Base-by-base conservation (phyloP, 1,139 yeast genomes). In the Taiozyma sp. region DNA sequence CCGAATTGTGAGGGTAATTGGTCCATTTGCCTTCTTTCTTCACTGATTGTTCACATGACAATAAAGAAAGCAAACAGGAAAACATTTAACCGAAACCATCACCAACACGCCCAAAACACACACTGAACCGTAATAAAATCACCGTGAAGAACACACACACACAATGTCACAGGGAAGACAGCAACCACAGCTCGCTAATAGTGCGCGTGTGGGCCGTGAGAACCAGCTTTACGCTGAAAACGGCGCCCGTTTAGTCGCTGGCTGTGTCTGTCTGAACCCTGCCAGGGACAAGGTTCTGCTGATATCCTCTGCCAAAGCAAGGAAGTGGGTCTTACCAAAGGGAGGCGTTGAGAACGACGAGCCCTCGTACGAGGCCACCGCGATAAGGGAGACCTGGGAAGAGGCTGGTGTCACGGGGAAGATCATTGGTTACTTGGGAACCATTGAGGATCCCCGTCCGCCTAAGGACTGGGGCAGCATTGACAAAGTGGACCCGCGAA, bases 311-410 rank as follows among this genome's bases (percentile, higher is more conserved):
- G 82, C 83, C 16, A 82, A 82, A 54, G 75, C 75, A 38, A 78
- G 80, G 51, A 78, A 77, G 60, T 91, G 96, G 96, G 88, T 95
- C 14, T 70, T 93, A 12, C 99, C 99, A 4, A 95, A 93, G 64
- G 99, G 99, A 34, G 99, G 99, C 0, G 83, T 92, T 49, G 99
- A 93, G 67, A 65, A 68, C 43, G 99, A 93, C 66, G 99, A 93
- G 64, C 73, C 79, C 3, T 23, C 12, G 41, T 67, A 53, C 44
- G 50, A 56, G n/a, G 48, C 51, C 8, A 50, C 59, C 9, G 98
- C 98, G 0, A 73, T 78, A 16, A 73, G 99, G 53, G 99, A 93
- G 66, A 88, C 96, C 0, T 93, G 99, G 99, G 99, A 93, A 68
- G 99, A 93, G 68, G 96, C 96, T 0, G 99, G 99, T 0, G 88